A percentile compares a stretch with the other conserved stretches of the same genome.
These are phyloP conservation scores for Tolypocladium endophyticum DNA, from an alignment of 2,329 filamentous ascomycete species.

Conservation along the genomic window DNA sequence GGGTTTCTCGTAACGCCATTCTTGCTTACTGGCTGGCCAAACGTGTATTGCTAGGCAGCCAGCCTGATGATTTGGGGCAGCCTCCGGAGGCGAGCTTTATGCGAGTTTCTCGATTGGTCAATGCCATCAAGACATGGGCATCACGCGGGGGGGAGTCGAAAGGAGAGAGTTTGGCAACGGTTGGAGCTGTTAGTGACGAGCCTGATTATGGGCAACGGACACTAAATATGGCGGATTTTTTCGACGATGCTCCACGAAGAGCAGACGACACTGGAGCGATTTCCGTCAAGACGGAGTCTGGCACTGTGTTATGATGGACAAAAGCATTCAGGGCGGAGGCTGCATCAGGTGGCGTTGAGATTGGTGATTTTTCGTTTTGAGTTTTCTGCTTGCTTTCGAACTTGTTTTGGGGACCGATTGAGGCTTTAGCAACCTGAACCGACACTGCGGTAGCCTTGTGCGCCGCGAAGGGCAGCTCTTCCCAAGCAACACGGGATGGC, in stretches of 20 bases:
- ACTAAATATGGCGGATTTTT: constrained; percentile 58
- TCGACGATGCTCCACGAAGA: neutral
- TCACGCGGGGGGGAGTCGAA: constrained; percentile 12
- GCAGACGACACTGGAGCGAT: constrained; percentile 14
- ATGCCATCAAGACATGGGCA: neutral
- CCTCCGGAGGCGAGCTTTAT: neutral
- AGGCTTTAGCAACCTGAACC: constrained; percentile 1
- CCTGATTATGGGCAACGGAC: constrained; percentile 55
- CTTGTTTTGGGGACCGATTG: constrained; percentile 1
- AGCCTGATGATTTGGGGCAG: neutral
- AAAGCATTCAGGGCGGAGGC: constrained; percentile 18
- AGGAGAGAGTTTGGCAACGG: constrained; percentile 57
- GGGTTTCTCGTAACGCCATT: neutral
- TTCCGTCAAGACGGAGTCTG: constrained; percentile 30
- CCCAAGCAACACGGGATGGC: neutral
- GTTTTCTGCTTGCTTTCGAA: constrained; percentile 10
- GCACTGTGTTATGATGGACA: constrained; percentile 21
- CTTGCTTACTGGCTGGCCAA: neutral
- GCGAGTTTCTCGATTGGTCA: neutral
- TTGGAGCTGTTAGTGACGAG: constrained; percentile 57
- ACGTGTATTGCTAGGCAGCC: neutral
- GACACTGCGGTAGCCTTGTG: neutral
- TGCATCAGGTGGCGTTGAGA: constrained; percentile 29
- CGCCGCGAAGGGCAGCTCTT: neutral
- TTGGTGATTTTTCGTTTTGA: constrained; percentile 12